phyloP scores from a whole-genome alignment of 2,329 filamentous ascomycete species.

The Pestalotiopsis sp. region DNA sequence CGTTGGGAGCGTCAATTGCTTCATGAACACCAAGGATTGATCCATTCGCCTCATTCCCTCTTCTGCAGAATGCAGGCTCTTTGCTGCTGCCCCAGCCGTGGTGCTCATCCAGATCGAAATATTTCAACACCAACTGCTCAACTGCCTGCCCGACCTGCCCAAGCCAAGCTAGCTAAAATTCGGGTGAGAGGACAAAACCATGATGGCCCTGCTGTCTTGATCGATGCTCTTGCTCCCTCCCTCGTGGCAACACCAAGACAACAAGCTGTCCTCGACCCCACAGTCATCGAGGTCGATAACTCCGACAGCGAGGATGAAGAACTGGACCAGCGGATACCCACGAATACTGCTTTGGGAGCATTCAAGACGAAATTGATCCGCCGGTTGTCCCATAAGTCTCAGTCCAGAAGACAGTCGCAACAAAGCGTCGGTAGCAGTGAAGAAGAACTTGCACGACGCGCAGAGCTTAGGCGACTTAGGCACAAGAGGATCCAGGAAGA shows the following conservation, averaged over 20 bases:
- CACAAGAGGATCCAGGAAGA: slow-evolving; percentile 61
- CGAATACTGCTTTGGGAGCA: slow-evolving; percentile 42
- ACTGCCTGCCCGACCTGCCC: slow-evolving; percentile 24
- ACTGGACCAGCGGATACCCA: slow-evolving; percentile 20
- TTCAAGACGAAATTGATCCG: slow-evolving; percentile 47
- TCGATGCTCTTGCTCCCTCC: slow-evolving; percentile 21
- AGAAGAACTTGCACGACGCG: slow-evolving; percentile 55
- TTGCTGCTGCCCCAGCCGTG: slow-evolving; percentile 33
- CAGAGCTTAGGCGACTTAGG: slow-evolving; percentile 57
- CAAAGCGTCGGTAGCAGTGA: slow-evolving; percentile 47
- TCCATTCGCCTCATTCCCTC: no score
- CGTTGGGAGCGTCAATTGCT: no score
- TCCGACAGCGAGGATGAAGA: slow-evolving; percentile 29
- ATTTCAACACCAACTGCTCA: slow-evolving; percentile 18
- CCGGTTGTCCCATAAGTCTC: slow-evolving; percentile 47
- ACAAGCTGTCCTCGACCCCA: slow-evolving; percentile 28
- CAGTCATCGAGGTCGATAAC: slow-evolving; percentile 43
- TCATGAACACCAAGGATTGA: no score
- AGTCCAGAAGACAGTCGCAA: slow-evolving; percentile 40
- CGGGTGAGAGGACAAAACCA: neutral
- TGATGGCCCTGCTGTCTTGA: slow-evolving; percentile 15
- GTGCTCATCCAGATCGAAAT: slow-evolving; percentile 16
- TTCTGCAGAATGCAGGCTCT: slow-evolving; percentile 33
- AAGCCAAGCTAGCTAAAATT: slow-evolving; percentile 21
- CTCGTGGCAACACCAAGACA: slow-evolving; percentile 23